Percentiles rank a stretch among this genome's conserved stretches.
These are phyloP conservation scores for Karstenula rhodostoma DNA, from an alignment of 2,329 filamentous ascomycete species.

Conservation along the genomic window DNA sequence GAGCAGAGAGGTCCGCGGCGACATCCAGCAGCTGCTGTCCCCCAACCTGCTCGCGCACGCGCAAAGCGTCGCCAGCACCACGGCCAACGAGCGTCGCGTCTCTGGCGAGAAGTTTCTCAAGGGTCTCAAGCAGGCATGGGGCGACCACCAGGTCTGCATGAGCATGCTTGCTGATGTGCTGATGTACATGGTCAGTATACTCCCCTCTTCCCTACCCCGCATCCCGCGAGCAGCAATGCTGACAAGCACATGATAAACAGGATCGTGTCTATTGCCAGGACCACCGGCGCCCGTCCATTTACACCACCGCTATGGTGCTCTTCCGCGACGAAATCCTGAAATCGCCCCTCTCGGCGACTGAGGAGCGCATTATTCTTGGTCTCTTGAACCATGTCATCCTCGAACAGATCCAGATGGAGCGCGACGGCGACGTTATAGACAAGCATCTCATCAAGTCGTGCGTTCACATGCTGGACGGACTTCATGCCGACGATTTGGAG, in stretches of 20 bases:
- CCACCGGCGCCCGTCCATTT: conserved; percentile 78
- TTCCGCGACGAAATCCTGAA: conserved; percentile 88
- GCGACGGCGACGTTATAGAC: conserved; percentile 88
- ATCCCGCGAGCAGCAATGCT: conserved; percentile 20
- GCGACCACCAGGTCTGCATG: conserved; percentile 90
- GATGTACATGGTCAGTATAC: conserved; percentile 82
- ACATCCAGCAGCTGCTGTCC: conserved; percentile 75
- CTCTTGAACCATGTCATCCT: conserved; percentile 84
- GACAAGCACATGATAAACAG: conserved; percentile 48
- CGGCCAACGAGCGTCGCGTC: conserved; percentile 79
- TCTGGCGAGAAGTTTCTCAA: conserved; percentile 85
- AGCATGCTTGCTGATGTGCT: conserved; percentile 96
- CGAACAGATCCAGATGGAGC: conserved; percentile 91
- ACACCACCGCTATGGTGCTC: conserved; percentile 81
- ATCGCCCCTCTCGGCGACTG: conserved; percentile 57
- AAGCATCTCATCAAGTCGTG: conserved; percentile 82
- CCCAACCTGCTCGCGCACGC: conserved; percentile 69
- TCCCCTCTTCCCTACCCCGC: not conserved
- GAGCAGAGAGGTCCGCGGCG: conserved; percentile 72
- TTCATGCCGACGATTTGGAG: conserved; percentile 84
- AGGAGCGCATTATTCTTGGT: conserved; percentile 67
- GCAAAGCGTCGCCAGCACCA: conserved; percentile 59
- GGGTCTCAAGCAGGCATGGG: conserved; percentile 79
- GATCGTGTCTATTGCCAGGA: conserved; percentile 85
- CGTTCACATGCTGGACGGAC: conserved; percentile 85